Evolutionary conservation across 805 yeast species (phyloP).

Genomic region (Pichia californica): DNA sequence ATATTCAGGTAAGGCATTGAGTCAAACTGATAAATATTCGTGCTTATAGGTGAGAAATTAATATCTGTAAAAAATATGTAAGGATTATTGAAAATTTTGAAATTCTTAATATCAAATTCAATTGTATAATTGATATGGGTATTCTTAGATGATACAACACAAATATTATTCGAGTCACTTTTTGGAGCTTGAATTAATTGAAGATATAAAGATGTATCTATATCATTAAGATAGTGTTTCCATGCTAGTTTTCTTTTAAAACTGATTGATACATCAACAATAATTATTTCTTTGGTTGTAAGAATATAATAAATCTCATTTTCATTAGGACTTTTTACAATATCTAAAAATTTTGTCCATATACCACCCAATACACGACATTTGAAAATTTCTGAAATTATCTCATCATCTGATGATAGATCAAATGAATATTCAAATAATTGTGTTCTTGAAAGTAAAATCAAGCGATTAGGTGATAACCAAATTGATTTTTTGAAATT

Average conservation of each 20-base stretch:
- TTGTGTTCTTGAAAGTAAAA: slow-evolving; percentile 39
- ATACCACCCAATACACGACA: slow-evolving; percentile 43
- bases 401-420: slow-evolving; percentile 3
- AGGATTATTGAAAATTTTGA: slow-evolving; percentile 19
- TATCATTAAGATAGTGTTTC: slow-evolving; percentile 58
- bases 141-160: slow-evolving; percentile 27
- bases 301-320: slow-evolving; percentile 40
- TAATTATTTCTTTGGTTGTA: slow-evolving; percentile 59
- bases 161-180: slow-evolving; percentile 13
- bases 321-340: slow-evolving; percentile 23
- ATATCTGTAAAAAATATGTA: slow-evolving; percentile 16
- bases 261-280: slow-evolving; percentile 35
- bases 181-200: slow-evolving; percentile 15
- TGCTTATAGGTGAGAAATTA: background rate
- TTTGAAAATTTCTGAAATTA: slow-evolving; percentile 19
- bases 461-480: slow-evolving; percentile 30
- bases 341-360: slow-evolving; percentile 48
- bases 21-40: background rate
- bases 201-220: slow-evolving; percentile 48
- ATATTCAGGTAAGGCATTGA: background rate
- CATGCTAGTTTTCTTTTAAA: slow-evolving; percentile 55
- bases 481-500: slow-evolving; percentile 47
- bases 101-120: slow-evolving; percentile 24
- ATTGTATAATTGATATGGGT: slow-evolving; percentile 25
- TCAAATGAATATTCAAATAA: slow-evolving; percentile 29